Evolutionary conservation across 176 grass and related monocot genomes (phyloP).

Genomic region (Cenchrus americanus): DNA sequence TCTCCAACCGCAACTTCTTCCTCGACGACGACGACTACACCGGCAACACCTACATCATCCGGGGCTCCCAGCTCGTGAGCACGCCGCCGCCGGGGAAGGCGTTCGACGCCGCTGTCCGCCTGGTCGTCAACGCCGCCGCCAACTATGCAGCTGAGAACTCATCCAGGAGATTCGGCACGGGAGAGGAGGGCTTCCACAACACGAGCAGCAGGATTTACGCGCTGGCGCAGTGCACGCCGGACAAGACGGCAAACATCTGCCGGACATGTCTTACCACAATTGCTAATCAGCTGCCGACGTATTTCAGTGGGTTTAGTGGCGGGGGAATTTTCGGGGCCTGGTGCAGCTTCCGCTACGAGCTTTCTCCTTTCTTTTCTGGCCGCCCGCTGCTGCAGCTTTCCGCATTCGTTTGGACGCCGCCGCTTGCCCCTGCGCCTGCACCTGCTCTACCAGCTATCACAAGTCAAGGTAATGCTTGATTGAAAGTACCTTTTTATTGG

Average conservation of each 20-base stretch:
- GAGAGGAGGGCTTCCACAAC: not conserved
- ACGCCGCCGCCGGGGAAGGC: not conserved
- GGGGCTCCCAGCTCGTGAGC: not conserved
- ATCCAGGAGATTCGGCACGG: slow-evolving; percentile 47
- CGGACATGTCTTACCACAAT: slow-evolving; percentile 31
- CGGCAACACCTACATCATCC: not conserved
- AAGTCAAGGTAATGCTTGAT: not conserved
- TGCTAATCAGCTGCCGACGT: not conserved
- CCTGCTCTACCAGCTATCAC: not conserved
- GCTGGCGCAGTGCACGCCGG: slow-evolving; percentile 58
- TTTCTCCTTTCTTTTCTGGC: slow-evolving; percentile 56
- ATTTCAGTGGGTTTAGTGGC: slow-evolving; percentile 25
- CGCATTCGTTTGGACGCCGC: not conserved
- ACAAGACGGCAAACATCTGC: slow-evolving; percentile 27
- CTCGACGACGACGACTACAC: not conserved
- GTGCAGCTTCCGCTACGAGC: slow-evolving; percentile 60
- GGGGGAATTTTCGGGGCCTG: slow-evolving; percentile 44
- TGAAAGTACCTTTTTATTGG: too few relatives aligned
- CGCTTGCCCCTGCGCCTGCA: not conserved
- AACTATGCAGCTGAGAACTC: slow-evolving; percentile 25
- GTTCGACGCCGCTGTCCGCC: slow-evolving; percentile 10
- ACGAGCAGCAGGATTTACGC: slow-evolving; percentile 41
- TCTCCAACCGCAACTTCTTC: slow-evolving; percentile 45
- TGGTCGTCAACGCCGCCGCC: slow-evolving; percentile 43
- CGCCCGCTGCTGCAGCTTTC: slow-evolving; percentile 42